Evolutionary conservation across 2,329 filamentous ascomycete genomes (phyloP).

Genomic region (Colletotrichum sublineola): DNA sequence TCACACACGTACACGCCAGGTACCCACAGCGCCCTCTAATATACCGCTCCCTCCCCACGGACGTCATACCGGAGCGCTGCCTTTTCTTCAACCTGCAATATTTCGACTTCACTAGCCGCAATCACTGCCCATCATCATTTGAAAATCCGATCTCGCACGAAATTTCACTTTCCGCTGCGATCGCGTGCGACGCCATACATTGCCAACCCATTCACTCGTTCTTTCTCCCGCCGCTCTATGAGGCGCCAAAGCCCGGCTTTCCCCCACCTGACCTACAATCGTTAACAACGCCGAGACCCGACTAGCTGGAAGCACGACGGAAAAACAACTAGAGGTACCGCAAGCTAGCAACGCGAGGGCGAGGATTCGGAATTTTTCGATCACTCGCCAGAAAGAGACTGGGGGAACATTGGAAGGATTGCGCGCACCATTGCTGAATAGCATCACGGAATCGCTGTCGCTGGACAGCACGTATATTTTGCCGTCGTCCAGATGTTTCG

Average conservation of each 20-base stretch:
- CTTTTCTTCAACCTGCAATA: constrained; percentile 26
- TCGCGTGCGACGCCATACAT: constrained; percentile 23
- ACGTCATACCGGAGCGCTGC: constrained; percentile 37
- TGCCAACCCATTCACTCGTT: constrained; percentile 39
- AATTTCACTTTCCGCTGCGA: constrained; percentile 4
- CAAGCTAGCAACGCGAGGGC: constrained; percentile 25
- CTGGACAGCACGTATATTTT: constrained; percentile 42
- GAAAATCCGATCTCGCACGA: constrained; percentile 12
- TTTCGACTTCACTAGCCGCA: constrained; percentile 30
- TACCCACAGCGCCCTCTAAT: constrained; percentile 41
- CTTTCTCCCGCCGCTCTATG: constrained; percentile 33
- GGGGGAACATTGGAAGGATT: constrained; percentile 5
- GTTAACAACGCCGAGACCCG: constrained; percentile 22
- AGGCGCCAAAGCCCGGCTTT: constrained; percentile 39
- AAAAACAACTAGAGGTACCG: constrained; percentile 5
- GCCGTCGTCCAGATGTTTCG: constrained; percentile 49
- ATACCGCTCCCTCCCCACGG: constrained; percentile 41
- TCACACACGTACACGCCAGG: constrained; percentile 35
- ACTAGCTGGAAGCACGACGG: constrained; percentile 8
- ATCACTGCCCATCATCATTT: constrained; percentile 34
- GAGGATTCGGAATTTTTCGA: constrained; percentile 26
- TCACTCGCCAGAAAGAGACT: constrained; percentile 33
- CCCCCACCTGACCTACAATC: constrained; percentile 41
- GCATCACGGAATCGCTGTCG: constrained; percentile 44
- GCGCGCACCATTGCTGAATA: constrained; percentile 30